phyloP scores from a whole-genome alignment of 768 basidiomycete genomes.

The Lyophyllum decastes region DNA sequence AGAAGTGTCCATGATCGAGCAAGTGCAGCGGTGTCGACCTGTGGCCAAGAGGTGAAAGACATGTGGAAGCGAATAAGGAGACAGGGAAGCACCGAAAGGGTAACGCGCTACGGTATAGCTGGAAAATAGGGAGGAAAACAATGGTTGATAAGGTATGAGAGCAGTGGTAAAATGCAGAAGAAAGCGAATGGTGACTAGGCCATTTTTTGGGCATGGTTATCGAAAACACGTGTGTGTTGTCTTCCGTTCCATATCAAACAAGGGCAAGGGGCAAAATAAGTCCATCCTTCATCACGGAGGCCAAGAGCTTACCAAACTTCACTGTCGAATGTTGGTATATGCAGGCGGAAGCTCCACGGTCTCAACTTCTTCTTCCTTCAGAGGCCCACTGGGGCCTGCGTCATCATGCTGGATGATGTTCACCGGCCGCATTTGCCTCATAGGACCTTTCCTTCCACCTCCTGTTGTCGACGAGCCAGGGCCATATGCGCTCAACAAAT shows the following conservation, averaged over 20 bases:
- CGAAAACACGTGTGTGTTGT: background rate
- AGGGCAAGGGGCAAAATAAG: background rate
- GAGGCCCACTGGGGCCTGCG: constrained; percentile 56
- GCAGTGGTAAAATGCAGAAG: background rate
- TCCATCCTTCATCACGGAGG: background rate
- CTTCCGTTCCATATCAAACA: background rate
- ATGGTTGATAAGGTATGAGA: background rate
- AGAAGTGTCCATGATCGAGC: constrained; percentile 3
- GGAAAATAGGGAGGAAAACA: background rate
- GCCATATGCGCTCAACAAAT: constrained; percentile 26
- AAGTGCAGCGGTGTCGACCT: background rate
- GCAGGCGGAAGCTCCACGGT: constrained; percentile 85
- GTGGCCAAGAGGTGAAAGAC: background rate
- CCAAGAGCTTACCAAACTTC: background rate
- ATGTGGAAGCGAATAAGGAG: background rate
- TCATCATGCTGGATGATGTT: constrained; percentile 88
- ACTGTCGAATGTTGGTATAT: constrained; percentile 63
- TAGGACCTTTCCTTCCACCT: constrained; percentile 44
- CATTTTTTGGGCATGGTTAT: background rate
- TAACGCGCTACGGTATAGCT: background rate
- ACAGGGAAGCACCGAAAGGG: background rate
- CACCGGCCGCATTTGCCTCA: constrained; percentile 63
- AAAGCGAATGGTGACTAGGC: background rate
- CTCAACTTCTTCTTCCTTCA: constrained; percentile 43
- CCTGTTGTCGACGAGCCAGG: constrained; percentile 26